A percentile compares a stretch with the other conserved stretches of the same genome.
phyloP scores from a whole-genome alignment of 164 flowering plant species.

The Nymphaea colorata region DNA sequence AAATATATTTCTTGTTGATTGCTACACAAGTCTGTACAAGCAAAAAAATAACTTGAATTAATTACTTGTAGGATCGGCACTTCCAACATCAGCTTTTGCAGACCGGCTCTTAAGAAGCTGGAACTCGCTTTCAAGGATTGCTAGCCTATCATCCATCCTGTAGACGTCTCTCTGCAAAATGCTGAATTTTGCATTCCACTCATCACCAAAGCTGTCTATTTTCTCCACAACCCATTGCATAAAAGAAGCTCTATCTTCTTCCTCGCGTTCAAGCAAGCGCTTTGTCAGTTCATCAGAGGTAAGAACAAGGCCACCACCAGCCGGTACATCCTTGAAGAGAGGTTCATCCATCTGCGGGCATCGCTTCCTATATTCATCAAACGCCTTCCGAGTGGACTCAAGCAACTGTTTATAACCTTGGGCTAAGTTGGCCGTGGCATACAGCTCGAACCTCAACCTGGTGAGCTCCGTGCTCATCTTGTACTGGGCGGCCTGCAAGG shows the following conservation, averaged over 20 bases:
- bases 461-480: slow-evolving; percentile 33
- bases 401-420: slow-evolving; percentile 66
- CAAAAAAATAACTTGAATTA: not conserved
- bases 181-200: slow-evolving; percentile 17
- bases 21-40: not conserved
- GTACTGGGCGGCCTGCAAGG: slow-evolving; percentile 29
- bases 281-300: slow-evolving; percentile 44
- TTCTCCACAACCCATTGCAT: slow-evolving; percentile 24
- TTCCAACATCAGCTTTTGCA: not conserved
- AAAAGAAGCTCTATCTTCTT: slow-evolving; percentile 51
- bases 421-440: slow-evolving; percentile 40
- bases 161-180: slow-evolving; percentile 10
- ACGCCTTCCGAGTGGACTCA: slow-evolving; percentile 38
- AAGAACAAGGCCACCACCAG: slow-evolving; percentile 62
- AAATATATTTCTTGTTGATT: too few relatives aligned
- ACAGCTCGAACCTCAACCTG: slow-evolving; percentile 52
- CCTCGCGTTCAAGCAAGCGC: slow-evolving; percentile 37
- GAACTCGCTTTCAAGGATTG: slow-evolving; percentile 13
- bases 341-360: slow-evolving; percentile 48
- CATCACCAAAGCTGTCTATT: slow-evolving; percentile 24
- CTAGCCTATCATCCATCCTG: slow-evolving; percentile 15
- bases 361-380: slow-evolving; percentile 50
- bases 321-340: slow-evolving; percentile 57
- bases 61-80: not conserved
- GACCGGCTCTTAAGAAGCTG: slow-evolving; percentile 11